phyloP scores from a whole-genome alignment of 192 early-diverging fungal species.

The Kappamyces sp. region DNA sequence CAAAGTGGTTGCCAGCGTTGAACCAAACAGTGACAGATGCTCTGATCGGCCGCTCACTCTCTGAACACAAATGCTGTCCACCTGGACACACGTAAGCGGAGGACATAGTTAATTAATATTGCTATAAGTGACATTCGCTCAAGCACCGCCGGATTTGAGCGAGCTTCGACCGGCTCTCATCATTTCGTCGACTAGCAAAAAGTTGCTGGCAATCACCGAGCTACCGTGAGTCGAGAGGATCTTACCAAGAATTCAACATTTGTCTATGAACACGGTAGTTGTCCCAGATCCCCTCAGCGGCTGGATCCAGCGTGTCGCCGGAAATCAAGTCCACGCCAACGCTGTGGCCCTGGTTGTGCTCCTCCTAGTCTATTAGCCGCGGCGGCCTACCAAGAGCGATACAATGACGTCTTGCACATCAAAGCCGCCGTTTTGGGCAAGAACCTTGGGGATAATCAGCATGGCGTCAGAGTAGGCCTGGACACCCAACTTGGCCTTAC shows the following conservation, averaged over 20 bases:
- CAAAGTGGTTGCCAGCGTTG: no score
- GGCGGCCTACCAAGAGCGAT: constrained; percentile 56
- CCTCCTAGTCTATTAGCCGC: constrained; percentile 53
- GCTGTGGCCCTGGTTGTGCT: constrained; percentile 81
- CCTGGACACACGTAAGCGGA: no score
- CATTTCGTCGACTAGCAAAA: constrained; percentile 97
- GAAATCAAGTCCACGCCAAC: constrained; percentile 93
- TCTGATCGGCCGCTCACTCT: no score
- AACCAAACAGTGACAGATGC: no score
- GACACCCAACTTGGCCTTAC: constrained; percentile 92
- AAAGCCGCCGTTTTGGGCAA: constrained; percentile 92
- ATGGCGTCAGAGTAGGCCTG: constrained; percentile 95
- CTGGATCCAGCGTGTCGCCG: constrained; percentile 89
- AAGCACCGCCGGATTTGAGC: constrained; percentile 13
- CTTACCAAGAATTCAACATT: constrained; percentile 88
- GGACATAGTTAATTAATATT: no score
- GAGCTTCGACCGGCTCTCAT: constrained; percentile 66
- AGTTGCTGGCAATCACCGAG: constrained; percentile 96
- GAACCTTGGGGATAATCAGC: constrained; percentile 93
- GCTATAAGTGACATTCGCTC: no score
- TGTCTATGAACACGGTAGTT: constrained; percentile 96
- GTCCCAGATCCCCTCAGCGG: constrained; percentile 92
- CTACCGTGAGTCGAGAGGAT: constrained; percentile 26
- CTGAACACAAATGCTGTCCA: no score
- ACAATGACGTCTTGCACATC: constrained; percentile 96